A percentile compares a stretch with the other conserved stretches of the same genome.
These are phyloP conservation scores for Zymoseptoria crescenta DNA, from an alignment of 2,329 filamentous ascomycete genomes.

Conservation along the genomic window DNA sequence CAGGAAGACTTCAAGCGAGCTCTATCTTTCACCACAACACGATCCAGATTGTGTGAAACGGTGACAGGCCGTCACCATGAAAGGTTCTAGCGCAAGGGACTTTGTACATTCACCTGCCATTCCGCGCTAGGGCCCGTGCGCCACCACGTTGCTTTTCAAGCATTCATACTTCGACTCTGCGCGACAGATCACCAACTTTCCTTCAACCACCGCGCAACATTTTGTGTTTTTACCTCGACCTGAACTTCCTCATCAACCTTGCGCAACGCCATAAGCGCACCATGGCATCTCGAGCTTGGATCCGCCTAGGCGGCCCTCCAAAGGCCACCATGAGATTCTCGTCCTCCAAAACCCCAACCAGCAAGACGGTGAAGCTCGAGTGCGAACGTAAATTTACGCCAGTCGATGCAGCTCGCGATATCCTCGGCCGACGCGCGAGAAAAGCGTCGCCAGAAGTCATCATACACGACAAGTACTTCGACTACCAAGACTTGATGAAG, in stretches of 20 bases:
- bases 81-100: neutral
- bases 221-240: neutral
- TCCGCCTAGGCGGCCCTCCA: neutral
- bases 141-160: neutral
- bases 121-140: neutral
- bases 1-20: too few relatives aligned
- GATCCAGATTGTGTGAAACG: neutral
- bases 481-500: constrained; percentile 7
- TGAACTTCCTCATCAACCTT: neutral
- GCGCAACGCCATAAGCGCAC: neutral
- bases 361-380: neutral
- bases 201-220: neutral
- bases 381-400: neutral
- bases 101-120: neutral
- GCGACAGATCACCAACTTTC: neutral
- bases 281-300: neutral
- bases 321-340: neutral
- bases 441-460: neutral
- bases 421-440: neutral
- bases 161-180: neutral
- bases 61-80: neutral
- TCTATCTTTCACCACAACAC: neutral
- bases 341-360: neutral
- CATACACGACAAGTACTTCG: constrained; percentile 16
- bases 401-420: neutral